A percentile compares a stretch with the other conserved stretches of the same genome.
phyloP scores from a whole-genome alignment of 345 rosid genomes.

The Lepidium didymum region DNA sequence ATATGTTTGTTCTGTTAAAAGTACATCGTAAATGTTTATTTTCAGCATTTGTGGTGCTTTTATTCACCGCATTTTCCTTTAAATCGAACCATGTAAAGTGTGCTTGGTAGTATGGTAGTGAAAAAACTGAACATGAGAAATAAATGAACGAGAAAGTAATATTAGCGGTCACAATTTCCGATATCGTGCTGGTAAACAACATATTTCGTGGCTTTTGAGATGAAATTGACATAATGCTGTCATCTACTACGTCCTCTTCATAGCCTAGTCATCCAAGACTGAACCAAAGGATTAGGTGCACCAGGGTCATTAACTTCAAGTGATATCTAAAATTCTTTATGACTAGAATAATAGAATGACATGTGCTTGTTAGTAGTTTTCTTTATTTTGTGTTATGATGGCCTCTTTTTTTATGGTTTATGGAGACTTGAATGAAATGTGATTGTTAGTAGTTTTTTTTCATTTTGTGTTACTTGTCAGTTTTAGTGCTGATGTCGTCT shows the following conservation, averaged over 20 bases:
- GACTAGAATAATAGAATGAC: neutral
- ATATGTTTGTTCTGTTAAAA: neutral
- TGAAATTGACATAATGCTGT: neutral
- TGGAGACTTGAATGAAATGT: constrained; percentile 15
- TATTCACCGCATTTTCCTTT: neutral
- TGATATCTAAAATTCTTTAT: neutral
- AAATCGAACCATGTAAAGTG: neutral
- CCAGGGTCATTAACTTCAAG: neutral
- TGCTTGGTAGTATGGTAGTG: neutral
- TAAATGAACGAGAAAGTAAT: neutral
- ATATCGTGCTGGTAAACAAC: neutral
- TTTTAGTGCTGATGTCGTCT: constrained; percentile 4
- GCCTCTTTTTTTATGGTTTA: neutral
- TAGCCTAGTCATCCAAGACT: neutral
- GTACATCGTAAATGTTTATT: neutral
- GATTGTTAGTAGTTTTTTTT: neutral
- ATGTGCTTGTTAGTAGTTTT: neutral
- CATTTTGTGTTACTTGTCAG: neutral
- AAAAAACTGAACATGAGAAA: neutral
- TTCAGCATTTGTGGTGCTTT: constrained; percentile 1
- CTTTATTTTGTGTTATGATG: constrained; percentile 5
- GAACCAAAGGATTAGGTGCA: neutral
- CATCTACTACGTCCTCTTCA: neutral
- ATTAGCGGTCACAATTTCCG: neutral
- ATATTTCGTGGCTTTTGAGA: neutral